These are phyloP conservation scores for Pelargonium fulgidum DNA, from an alignment of 441 rosid genomes.

Conservation along the genomic window DNA sequence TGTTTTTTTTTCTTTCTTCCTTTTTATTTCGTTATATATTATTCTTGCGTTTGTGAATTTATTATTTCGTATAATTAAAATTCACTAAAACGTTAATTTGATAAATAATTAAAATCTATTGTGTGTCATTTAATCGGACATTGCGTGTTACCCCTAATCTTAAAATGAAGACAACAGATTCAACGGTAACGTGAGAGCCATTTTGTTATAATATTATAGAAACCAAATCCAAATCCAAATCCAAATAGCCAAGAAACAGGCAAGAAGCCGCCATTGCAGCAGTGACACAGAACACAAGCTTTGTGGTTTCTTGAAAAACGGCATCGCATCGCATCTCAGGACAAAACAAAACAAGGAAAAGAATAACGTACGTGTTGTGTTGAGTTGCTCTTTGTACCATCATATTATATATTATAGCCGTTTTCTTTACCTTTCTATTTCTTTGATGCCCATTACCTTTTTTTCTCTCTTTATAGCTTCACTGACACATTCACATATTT, in stretches of 20 bases:
- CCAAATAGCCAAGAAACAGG: background rate
- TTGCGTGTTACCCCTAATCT: too few species aligned
- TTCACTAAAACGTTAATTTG: too few species aligned
- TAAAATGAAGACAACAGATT: background rate
- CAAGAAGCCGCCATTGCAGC: too few species aligned
- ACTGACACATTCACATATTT: background rate
- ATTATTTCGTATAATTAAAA: too few species aligned
- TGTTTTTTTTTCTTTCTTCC: too few species aligned
- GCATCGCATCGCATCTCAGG: background rate
- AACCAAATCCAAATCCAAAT: background rate
- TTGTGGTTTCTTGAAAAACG: background rate
- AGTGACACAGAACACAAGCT: too few species aligned
- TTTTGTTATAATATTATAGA: background rate
- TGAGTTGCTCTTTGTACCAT: background rate
- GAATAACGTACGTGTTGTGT: conserved; percentile 39
- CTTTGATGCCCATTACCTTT: conserved; percentile 27
- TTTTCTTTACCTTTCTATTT: conserved; percentile 38
- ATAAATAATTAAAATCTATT: too few species aligned
- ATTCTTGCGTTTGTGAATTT: too few species aligned
- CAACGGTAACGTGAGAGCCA: background rate
- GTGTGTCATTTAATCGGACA: too few species aligned
- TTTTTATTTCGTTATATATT: too few species aligned
- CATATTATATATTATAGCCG: conserved; percentile 26
- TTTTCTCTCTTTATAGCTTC: conserved; percentile 11
- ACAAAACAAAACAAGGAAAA: conserved; percentile 17